Conservation (phyloP, 2,329 filamentous ascomycete genomes). For the Arthrobotrys iridis region DNA sequence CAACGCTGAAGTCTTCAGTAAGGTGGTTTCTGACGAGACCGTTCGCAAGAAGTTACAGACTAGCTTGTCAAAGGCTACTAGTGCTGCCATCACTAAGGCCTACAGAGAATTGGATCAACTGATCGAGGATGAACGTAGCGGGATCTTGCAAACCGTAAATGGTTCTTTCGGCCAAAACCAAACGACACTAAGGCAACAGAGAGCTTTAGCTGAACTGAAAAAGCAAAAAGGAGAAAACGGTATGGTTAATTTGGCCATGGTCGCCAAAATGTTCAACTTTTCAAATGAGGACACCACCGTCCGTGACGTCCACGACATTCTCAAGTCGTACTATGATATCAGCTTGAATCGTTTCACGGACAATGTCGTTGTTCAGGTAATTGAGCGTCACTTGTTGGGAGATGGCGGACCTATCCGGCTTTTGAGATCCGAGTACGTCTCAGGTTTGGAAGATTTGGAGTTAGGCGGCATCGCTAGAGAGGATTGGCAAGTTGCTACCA, state of each 20-base stretch:
- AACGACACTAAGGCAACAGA: conserved; percentile 60
- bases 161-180: conserved; percentile 66
- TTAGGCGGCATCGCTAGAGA: conserved; percentile 71
- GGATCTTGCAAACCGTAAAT: conserved; percentile 66
- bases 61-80: conserved; percentile 64
- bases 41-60: conserved; percentile 64
- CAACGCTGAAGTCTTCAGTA: conserved; percentile 63
- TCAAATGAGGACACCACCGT: conserved; percentile 56
- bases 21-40: conserved; percentile 63
- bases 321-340: conserved; percentile 72
- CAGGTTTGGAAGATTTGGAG: conserved; percentile 64
- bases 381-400: conserved; percentile 66
- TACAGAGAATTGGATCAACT: conserved; percentile 67
- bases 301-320: conserved; percentile 69
- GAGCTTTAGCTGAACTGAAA: conserved; percentile 55
- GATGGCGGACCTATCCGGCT: conserved; percentile 66
- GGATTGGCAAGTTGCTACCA: conserved; percentile 62
- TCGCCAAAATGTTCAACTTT: conserved; percentile 36
- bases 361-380: conserved; percentile 69
- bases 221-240: conserved; percentile 54
- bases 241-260: conserved; percentile 2
- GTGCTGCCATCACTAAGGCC: conserved; percentile 64
- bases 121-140: conserved; percentile 65
- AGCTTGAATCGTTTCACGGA: conserved; percentile 72
- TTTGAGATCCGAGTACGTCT: conserved; percentile 67